Percentiles rank a stretch among this genome's conserved stretches.
Conservation (phyloP, 129 eudicot species). For the Lactuca sativa region DNA sequence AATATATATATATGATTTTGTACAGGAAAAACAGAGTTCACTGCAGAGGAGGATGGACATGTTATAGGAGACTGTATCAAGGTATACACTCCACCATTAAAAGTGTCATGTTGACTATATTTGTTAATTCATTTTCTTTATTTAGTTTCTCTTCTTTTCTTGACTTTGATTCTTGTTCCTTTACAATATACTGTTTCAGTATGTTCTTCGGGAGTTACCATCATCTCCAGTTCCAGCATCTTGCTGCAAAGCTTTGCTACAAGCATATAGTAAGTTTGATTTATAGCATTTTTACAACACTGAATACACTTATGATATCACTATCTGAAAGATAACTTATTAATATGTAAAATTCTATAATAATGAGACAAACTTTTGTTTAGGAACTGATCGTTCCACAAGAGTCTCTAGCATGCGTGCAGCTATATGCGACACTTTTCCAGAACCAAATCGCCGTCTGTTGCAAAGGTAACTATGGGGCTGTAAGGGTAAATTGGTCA, state of each 20-base stretch:
- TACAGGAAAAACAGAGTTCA: slow-evolving; percentile 80
- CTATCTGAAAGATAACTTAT: neutral
- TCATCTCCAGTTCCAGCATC: slow-evolving; percentile 99
- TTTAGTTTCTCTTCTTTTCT: neutral
- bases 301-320: neutral
- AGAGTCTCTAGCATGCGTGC: slow-evolving; percentile 73
- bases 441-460: slow-evolving; percentile 96
- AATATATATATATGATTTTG: slow-evolving; percentile 1
- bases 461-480: slow-evolving; percentile 64
- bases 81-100: slow-evolving; percentile 34
- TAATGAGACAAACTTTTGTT: slow-evolving; percentile 14
- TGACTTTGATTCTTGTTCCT: neutral
- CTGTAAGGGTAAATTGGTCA: too few species aligned
- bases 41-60: slow-evolving; percentile 84
- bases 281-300: slow-evolving; percentile 6
- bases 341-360: neutral
- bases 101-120: neutral
- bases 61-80: slow-evolving; percentile 92
- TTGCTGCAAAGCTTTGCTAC: slow-evolving; percentile 96
- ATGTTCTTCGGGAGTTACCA: slow-evolving; percentile 90
- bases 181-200: slow-evolving; percentile 40
- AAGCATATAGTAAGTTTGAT: slow-evolving; percentile 75
- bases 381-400: slow-evolving; percentile 84
- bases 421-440: slow-evolving; percentile 93
- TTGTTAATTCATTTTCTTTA: neutral